Base-by-base conservation (phyloP, 768 basidiomycete genomes). In the Amanita phalloides region DNA sequence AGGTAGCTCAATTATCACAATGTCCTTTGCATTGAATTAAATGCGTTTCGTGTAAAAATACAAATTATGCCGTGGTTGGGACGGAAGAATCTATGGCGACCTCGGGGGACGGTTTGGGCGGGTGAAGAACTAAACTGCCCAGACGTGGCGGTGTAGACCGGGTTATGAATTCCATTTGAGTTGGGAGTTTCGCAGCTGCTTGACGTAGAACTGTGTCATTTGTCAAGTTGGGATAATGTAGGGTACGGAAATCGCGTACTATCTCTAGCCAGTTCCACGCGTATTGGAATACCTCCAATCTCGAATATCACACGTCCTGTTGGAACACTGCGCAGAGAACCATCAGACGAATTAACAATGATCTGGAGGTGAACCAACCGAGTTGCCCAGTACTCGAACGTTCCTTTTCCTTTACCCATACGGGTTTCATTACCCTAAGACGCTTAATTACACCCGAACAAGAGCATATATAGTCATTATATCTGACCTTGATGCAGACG, bases 321-420 rank as follows among this genome's bases (percentile, higher is more conserved):
- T 5, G 88, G 83, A 0, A 92, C 90, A 43, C 93, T 14, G 32
- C 13, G n/a, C 25, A 11, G 36, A 26, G 44, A 14, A 6, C 52
- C 46, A 35, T 20, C 45, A 30, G 25, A 37, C 21, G 14, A 13
- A 32, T 36, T n/a, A 7, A 46, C 20, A 38, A 23, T 13, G 13
- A 9, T 11, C 10, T 50, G 6, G 48, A 33, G 48, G 5, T 54
- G 55, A 21, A 62, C 80, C 50, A 59, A 91, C 90, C 90, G 81
- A 53, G 87, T 90, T 25, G 94, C 90, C 96, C 96, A 99, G 64
- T 77, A 97, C 63, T 98, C 96, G 60, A 98, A 98, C 0, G 87
- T 81, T 43, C 96, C 96, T 67, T 99, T 99, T 54, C 96, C 96
- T 69, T 98, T 98, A 47, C 96, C 96, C 96, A 98, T 97, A 76